Percentiles rank a stretch among this genome's conserved stretches.
These are phyloP conservation scores for Globisporangium spiculum DNA, from an alignment of 352 stramenopile species.

Conservation along the genomic window DNA sequence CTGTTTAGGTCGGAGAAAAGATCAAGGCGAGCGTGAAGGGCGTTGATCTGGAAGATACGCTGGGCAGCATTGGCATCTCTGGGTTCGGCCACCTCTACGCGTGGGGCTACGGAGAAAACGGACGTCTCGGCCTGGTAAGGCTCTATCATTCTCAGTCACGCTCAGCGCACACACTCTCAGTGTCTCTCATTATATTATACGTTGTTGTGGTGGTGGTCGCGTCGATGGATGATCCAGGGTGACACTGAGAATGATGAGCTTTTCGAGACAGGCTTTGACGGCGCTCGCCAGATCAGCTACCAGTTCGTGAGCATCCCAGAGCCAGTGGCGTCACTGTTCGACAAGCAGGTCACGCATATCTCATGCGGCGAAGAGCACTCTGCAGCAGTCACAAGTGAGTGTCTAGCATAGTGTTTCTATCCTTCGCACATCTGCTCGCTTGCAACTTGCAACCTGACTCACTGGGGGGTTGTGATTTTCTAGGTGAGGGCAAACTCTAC, in stretches of 20 bases:
- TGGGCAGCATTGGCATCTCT: slow-evolving; percentile 38
- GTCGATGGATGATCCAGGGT: slow-evolving; percentile 25
- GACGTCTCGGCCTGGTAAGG: slow-evolving; percentile 55
- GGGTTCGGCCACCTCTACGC: slow-evolving; percentile 55
- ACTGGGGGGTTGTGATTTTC: background rate
- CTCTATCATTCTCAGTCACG: background rate
- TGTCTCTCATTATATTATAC: background rate
- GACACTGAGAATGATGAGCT: slow-evolving; percentile 66
- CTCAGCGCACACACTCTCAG: background rate
- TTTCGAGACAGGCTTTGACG: slow-evolving; percentile 68
- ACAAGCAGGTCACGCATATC: slow-evolving; percentile 40
- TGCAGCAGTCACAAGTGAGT: slow-evolving; percentile 58
- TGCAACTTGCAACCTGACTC: background rate
- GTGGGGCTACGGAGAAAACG: slow-evolving; percentile 68
- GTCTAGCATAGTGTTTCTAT: background rate
- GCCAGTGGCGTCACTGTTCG: slow-evolving; percentile 44
- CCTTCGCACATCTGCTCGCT: background rate
- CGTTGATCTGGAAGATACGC: slow-evolving; percentile 43
- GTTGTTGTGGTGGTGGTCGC: background rate
- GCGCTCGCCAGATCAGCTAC: slow-evolving; percentile 62
- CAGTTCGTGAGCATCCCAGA: slow-evolving; percentile 52
- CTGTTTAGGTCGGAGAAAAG: slow-evolving; percentile 27
- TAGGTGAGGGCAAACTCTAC: slow-evolving; percentile 60
- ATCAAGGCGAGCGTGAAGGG: slow-evolving; percentile 46
- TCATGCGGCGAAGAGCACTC: slow-evolving; percentile 70